Evolutionary conservation across 2,329 filamentous ascomycete genomes (phyloP), one percentile per base, ranked within the genome.

Genomic region (Graphilbum sp.): DNA sequence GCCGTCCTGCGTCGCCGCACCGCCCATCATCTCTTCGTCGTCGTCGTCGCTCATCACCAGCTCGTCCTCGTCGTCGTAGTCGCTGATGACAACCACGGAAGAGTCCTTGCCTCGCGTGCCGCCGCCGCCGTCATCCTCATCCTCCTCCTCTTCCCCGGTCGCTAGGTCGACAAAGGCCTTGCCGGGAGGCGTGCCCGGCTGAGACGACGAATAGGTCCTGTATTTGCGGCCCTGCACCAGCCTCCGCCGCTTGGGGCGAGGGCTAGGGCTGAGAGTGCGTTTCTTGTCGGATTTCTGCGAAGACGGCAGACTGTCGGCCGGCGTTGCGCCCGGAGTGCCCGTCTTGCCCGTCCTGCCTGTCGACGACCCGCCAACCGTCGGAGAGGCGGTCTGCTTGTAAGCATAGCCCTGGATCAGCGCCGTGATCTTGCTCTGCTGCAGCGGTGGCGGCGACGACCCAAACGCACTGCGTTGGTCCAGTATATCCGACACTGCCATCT

Each of bases 71-170:
- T 59, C 50, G 37, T 58, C 59, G 15, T 50, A 43, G 16, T 50
- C 34, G 10, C 30, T 37, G 13, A 27, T 10, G 13, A 35, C 32
- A n/a, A 34, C 38, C 5, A 30, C 24, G 5, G 35, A 24, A 4
- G n/a, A n/a, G n/a, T n/a, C n/a, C n/a, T n/a, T n/a, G n/a, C n/a
- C n/a, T n/a, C n/a, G n/a, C n/a, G 30, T 30, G n/a, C 31, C 17
- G 12, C 21, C 32, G 9, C 20, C 32, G 18, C 33, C 11, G 9
- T 42, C 36, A 1, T 43, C 39, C 11, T 39, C 41, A 7, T 43
- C 36, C 34, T 58, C 57, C 21, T 56, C 55, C 34, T 59, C 59
- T 33, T 57, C 55, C n/a, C n/a, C n/a, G n/a, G n/a, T n/a, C 15
- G 58, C 40, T 17, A 53, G 44, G 25, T 49, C 43, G 19, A 51